phyloP scores from a whole-genome alignment of 2,329 filamentous ascomycete genomes.

The Phialophora chinensis region DNA sequence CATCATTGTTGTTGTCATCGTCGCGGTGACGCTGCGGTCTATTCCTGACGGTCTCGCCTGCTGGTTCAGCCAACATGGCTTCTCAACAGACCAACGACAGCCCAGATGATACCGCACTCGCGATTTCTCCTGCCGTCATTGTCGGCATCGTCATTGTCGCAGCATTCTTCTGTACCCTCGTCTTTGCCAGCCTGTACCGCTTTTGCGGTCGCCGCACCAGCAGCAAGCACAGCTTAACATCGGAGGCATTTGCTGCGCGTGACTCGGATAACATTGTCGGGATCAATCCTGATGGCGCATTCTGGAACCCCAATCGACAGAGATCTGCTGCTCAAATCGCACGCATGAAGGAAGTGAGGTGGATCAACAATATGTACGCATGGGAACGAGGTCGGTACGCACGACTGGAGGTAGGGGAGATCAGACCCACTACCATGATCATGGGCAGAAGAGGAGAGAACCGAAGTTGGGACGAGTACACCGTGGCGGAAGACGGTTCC shows the following conservation, averaged over 20 bases:
- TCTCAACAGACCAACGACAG: slow-evolving; percentile 13
- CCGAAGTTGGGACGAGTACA: slow-evolving; percentile 28
- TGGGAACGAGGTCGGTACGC: slow-evolving; percentile 27
- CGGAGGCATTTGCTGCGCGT: slow-evolving; percentile 9
- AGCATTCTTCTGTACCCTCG: slow-evolving; percentile 25
- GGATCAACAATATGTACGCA: slow-evolving; percentile 34
- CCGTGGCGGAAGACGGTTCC: slow-evolving; percentile 13
- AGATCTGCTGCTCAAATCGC: slow-evolving; percentile 23
- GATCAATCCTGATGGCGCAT: slow-evolving; percentile 23
- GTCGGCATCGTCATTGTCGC: slow-evolving; percentile 33
- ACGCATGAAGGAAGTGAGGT: slow-evolving; percentile 34
- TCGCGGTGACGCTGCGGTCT: not conserved
- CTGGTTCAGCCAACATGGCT: not conserved
- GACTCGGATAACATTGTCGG: slow-evolving; percentile 15
- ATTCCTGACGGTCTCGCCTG: not conserved
- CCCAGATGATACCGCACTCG: slow-evolving; percentile 12
- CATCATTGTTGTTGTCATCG: not conserved
- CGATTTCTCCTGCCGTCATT: slow-evolving; percentile 29
- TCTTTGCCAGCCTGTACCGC: slow-evolving; percentile 31
- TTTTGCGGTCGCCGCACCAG: slow-evolving; percentile 19
- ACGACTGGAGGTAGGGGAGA: slow-evolving; percentile 22
- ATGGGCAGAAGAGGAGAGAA: slow-evolving; percentile 16
- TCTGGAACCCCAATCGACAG: slow-evolving; percentile 33
- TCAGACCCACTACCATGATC: slow-evolving; percentile 24
- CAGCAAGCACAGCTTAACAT: slow-evolving; percentile 1